Evolutionary conservation across 768 basidiomycete species (phyloP), one percentile per base, ranked within the genome.

Genomic region (Tephrocybe sp.): DNA sequence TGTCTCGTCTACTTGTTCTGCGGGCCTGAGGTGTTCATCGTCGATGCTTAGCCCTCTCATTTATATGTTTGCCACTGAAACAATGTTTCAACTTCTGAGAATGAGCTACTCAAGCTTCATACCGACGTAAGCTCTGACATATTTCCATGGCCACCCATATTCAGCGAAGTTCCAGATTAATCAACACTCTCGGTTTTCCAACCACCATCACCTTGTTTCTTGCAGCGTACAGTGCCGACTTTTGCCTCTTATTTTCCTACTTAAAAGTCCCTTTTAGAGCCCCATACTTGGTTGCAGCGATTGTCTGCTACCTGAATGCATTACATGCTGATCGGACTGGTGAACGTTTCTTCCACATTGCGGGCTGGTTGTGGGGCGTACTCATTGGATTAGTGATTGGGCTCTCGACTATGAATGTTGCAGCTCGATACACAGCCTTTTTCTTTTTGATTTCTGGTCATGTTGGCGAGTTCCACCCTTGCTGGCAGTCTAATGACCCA

Each of bases 371-470:
- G 78, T 83, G 81, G 81, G 77, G 66, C 0, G 73, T 74, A 34
- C 80, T 86, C 2, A 32, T 83, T 3, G 85, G 81, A 0, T 85
- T 77, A 54, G 77, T 86, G 53, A 81, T 86, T 55, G 77, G 74
- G 4, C 60, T 85, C 14, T 75, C 75, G 2, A 85, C 81, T 0
- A 73, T 73, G 67, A 68, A 65, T 2, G 72, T 73, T 15, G 74
- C 66, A 0, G 83, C 71, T 1, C 76, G 84, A 50, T 86, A 86
- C 55, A 67, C 85, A n/a, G 74, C 81, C 1, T 64, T 86, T 62
- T 85, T 85, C 67, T 67, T 86, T 25, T 84, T 86, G 83, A 74
- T 84, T 0, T 64, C 66, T 44, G 83, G 83, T 38, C 77, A 75
- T 50, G 65, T 65, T 12, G 69, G 71, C 67, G 37, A 39, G 65